Evolutionary conservation across 164 flowering plant species (phyloP).

Genomic region (Aristolochia fimbriata): DNA sequence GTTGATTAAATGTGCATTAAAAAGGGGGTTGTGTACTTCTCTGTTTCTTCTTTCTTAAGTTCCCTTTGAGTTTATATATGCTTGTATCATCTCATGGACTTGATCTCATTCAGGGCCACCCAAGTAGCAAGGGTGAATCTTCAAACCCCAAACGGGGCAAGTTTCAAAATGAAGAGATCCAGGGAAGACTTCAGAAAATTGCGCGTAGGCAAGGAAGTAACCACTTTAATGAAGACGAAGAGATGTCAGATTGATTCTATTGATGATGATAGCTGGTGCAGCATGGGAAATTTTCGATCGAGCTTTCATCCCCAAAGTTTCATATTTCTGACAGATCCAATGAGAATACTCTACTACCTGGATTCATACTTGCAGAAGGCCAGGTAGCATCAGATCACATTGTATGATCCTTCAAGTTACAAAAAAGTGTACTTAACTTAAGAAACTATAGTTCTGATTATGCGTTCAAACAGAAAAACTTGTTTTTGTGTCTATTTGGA

Average conservation of each 20-base stretch:
- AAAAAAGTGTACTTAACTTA: not conserved
- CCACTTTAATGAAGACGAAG: constrained; percentile 72
- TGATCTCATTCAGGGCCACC: constrained; percentile 31
- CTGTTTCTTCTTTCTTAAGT: not conserved
- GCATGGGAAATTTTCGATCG: not conserved
- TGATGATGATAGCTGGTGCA: not conserved
- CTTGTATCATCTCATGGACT: not conserved
- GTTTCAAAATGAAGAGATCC: constrained; percentile 33
- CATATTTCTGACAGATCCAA: not conserved
- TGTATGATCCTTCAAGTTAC: not conserved
- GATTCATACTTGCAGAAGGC: not conserved
- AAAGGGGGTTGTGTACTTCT: not conserved
- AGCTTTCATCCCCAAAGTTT: not conserved
- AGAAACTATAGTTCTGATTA: not conserved
- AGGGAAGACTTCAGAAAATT: constrained; percentile 19
- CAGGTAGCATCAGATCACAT: not conserved
- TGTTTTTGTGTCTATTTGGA: not conserved
- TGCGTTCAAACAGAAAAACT: not conserved
- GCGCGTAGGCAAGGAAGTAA: constrained; percentile 29
- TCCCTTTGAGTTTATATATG: not conserved
- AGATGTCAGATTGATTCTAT: constrained; percentile 49
- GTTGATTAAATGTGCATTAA: not conserved
- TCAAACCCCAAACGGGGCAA: constrained; percentile 28
- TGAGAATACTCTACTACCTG: not conserved
- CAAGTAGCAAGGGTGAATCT: constrained; percentile 28